Percentiles rank a stretch among this genome's conserved stretches.
Evolutionary conservation across 805 yeast genomes (phyloP).

Genomic region (Candida oleophila): DNA sequence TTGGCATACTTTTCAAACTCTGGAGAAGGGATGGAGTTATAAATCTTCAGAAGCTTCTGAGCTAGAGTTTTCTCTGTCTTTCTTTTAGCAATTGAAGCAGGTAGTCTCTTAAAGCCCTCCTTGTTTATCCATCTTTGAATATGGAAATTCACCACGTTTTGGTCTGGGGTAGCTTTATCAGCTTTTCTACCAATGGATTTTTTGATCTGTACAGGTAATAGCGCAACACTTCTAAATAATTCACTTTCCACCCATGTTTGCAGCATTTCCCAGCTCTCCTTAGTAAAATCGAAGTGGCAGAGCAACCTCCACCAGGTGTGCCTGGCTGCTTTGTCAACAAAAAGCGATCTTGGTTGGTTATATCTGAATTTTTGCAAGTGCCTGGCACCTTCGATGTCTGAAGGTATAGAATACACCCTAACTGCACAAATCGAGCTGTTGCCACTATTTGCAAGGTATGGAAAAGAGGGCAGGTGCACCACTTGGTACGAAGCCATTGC

Average conservation of each 20-base stretch:
- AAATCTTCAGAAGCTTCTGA: conserved; percentile 27
- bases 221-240: conserved; percentile 8
- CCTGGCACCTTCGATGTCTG: conserved; percentile 37
- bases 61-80: conserved; percentile 11
- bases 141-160: conserved; percentile 20
- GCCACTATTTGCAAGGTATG: neutral
- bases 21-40: conserved; percentile 34
- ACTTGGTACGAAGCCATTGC: conserved; percentile 44
- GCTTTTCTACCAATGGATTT: neutral
- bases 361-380: conserved; percentile 35
- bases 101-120: conserved; percentile 8
- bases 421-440: conserved; percentile 22
- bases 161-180: neutral
- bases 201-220: neutral
- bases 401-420: conserved; percentile 50
- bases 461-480: neutral
- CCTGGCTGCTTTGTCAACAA: conserved; percentile 22
- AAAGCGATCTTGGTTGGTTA: conserved; percentile 29
- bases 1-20: conserved; percentile 15
- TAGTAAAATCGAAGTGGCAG: conserved; percentile 42
- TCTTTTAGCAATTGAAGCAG: conserved; percentile 11
- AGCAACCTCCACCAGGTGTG: conserved; percentile 35
- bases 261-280: conserved; percentile 33
- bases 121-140: conserved; percentile 30
- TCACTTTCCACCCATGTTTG: conserved; percentile 1